phyloP scores from a whole-genome alignment of 352 stramenopile genomes.

The Pythium phragmiticola region DNA sequence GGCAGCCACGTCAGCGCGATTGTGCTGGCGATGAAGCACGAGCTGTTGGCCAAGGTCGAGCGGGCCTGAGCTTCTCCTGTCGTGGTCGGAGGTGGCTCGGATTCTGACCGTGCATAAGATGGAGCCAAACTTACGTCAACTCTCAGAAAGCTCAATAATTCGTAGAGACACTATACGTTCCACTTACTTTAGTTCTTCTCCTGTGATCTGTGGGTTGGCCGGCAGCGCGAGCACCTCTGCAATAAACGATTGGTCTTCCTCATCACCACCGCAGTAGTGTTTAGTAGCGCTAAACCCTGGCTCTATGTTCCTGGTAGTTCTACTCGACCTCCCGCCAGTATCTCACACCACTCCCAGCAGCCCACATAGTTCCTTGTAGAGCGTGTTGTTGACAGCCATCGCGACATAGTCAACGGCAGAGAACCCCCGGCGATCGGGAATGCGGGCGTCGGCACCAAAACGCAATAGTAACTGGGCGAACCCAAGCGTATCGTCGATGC shows the following conservation, averaged over 20 bases:
- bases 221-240: no score
- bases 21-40: constrained; percentile 1
- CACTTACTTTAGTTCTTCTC: no score
- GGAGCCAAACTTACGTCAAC: no score
- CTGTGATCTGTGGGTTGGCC: no score
- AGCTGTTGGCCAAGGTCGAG: background rate
- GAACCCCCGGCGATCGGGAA: background rate
- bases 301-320: background rate
- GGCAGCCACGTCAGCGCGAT: constrained; percentile 9
- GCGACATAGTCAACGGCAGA: background rate
- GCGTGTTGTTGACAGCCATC: background rate
- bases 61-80: background rate
- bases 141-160: no score
- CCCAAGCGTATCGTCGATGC: background rate
- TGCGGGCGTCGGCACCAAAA: background rate
- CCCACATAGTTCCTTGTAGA: background rate
- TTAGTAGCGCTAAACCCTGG: no score
- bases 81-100: no score
- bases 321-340: no score
- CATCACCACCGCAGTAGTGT: background rate
- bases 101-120: no score
- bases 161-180: no score
- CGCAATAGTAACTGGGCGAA: constrained; percentile 1
- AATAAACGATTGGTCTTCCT: no score
- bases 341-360: background rate